These are phyloP conservation scores for Candida nemodendra DNA, from an alignment of 805 yeast species.

Conservation along the genomic window DNA sequence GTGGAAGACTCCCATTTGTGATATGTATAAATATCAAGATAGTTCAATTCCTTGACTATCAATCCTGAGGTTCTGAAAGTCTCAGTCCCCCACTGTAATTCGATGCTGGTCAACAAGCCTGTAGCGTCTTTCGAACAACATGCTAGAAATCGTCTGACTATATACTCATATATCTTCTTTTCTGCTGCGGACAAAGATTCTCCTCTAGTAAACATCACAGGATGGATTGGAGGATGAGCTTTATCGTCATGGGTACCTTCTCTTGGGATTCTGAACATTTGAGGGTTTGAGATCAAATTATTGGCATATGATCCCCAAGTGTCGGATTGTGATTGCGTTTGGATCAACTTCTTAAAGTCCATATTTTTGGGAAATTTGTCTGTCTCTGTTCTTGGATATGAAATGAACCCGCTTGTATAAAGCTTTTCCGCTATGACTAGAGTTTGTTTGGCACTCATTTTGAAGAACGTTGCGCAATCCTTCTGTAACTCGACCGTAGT, in stretches of 20 bases:
- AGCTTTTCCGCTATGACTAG: conserved; percentile 78
- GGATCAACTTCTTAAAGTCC: conserved; percentile 63
- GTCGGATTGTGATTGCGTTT: conserved; percentile 53
- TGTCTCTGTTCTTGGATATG: conserved; percentile 98
- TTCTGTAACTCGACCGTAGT: conserved; percentile 94
- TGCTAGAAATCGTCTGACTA: conserved; percentile 83
- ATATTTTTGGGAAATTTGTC: conserved; percentile 77
- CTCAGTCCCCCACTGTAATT: conserved; percentile 78
- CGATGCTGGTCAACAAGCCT: conserved; percentile 65
- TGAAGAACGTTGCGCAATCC: conserved; percentile 72
- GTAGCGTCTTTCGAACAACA: conserved; percentile 89
- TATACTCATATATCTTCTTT: conserved; percentile 78
- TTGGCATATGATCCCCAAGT: conserved; percentile 76
- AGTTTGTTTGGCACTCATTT: conserved; percentile 76
- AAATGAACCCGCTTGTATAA: conserved; percentile 81
- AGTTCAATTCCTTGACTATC: conserved; percentile 70
- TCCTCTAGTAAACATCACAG: conserved; percentile 45
- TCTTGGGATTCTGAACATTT: conserved; percentile 64
- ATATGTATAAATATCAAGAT: conserved; percentile 77
- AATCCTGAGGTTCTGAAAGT: conserved; percentile 70
- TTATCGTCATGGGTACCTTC: conserved; percentile 84
- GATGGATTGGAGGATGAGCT: conserved; percentile 99
- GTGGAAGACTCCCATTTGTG: conserved; percentile 71
- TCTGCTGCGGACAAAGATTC: conserved; percentile 44
- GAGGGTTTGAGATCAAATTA: conserved; percentile 36